Base-by-base conservation (phyloP, 805 yeast species). In the Ogataea henricii region DNA sequence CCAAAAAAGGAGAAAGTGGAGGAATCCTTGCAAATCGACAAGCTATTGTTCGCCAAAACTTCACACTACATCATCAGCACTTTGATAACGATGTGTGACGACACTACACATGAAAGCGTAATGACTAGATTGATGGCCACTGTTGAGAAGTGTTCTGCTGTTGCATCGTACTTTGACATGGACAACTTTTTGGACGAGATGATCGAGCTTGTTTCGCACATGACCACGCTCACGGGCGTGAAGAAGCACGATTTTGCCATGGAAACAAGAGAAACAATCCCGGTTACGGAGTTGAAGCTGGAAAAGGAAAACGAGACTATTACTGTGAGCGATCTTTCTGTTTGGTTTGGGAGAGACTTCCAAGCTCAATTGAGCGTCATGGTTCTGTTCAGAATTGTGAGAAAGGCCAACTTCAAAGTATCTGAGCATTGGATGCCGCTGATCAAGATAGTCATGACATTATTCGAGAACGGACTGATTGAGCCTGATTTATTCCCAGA, bases 361-460 rank as follows among this genome's bases (percentile, higher is more conserved):
- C 89, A 91, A 60, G 96, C 96, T 0, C 99, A 95, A 62, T 70
- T 92, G 51, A 85, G 97, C 10, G 77, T 90, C 2, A 90, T 91
- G 43, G 92, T 92, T 1, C 71, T 92, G 41, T 90, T 92, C 72
- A 75, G 96, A 53, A 79, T 92, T 26, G 68, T 88, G 25, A 80
- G 81, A 53, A 79, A 81, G 54, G 82, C 81, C 25, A 73, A 74
- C 20, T 73, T 78, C 43, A 65, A 67, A 32, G 75, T 82, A 5
- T 66, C 83, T 3, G 49, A 63, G 17, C 61, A 69, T 9, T 90
- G 96, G 96, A 62, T 65, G 8, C 69, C 77, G 17, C 68, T 89
- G 4, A 59, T 87, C 12, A 76, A 76, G 42, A 77, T 88, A 5
- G 62, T 90, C 30, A 66, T 86, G 40, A 79, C 79, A 6, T 66